Evolutionary conservation across 2,329 filamentous ascomycete genomes (phyloP).

Genomic region (Colletotrichum tamarilloi): DNA sequence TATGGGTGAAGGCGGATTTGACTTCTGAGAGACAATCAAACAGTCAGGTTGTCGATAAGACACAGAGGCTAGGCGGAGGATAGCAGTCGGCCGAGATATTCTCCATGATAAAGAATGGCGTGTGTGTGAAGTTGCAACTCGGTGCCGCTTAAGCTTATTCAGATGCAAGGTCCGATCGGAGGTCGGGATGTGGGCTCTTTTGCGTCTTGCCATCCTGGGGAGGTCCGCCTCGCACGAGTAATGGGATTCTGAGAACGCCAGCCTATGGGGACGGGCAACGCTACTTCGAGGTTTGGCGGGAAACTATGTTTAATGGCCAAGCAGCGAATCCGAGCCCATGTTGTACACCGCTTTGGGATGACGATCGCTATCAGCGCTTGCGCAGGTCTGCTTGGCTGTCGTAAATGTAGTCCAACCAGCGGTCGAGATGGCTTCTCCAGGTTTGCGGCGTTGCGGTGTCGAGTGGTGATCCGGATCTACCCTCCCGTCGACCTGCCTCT

Average conservation of each 20-base stretch:
- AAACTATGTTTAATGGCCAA: conserved; percentile 18
- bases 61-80: not conserved
- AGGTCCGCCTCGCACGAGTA: conserved; percentile 23
- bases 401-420: conserved; percentile 9
- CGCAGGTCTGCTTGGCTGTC: conserved; percentile 15
- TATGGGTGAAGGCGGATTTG: not conserved
- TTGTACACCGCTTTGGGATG: conserved; percentile 20
- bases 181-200: conserved; percentile 20
- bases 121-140: conserved; percentile 4
- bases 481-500: conserved; percentile 22
- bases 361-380: conserved; percentile 21
- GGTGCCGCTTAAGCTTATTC: conserved; percentile 32
- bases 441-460: not conserved
- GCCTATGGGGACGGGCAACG: not conserved
- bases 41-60: not conserved
- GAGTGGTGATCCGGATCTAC: not conserved
- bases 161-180: conserved; percentile 32
- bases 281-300: conserved; percentile 13
- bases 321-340: not conserved
- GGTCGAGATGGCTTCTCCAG: conserved; percentile 1
- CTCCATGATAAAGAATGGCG: not conserved
- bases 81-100: not conserved
- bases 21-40: not conserved
- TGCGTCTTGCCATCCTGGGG: not conserved
- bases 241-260: not conserved